Evolutionary conservation across 139 green algal genomes (phyloP), one percentile per base, ranked within the genome.

Genomic region (Picocystis salinarum): DNA sequence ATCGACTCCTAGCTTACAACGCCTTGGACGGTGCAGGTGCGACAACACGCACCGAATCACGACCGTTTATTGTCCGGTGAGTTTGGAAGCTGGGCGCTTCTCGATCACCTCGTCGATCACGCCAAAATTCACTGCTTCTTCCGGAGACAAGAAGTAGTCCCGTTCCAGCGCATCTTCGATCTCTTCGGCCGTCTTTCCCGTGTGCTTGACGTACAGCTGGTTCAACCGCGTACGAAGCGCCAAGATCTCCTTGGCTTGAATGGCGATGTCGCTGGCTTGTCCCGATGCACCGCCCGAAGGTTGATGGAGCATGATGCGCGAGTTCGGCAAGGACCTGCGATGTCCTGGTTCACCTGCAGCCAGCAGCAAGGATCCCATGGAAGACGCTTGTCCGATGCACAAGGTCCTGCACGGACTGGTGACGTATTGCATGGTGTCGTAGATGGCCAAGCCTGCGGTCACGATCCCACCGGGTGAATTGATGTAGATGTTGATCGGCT

Each of bases 401-500:
- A 95, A 52, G 0, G 86, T 96, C 53, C 52, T 67, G 44, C 95
- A 74, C 22, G 84, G 82, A 51, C 69, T 82, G 10, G 58, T 51
- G 28, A 96, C 75, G 59, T 96, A 96, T 67, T 91, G 81, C 86
- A 96, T 97, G 1, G 86, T 94, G 66, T 97, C 87, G 39, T 97
- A 97, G 6, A 97, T 92, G 4, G 87, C 87, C 24, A 97, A 63
- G 1, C 85, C 80, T 2, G 82, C 63, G 5, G 82, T 95, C 18
- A 96, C 86, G 3, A 82, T 56, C 6, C 85, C 85, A 0, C 85
- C 85, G 0, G 75, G 79, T 1, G 67, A 85, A 58, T 96, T 96
- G 49, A 96, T 94, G 70, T 96, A 96, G 76, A 96, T 81, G 24
- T 69, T 67, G 25, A 95, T 76, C 46, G 67, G 74, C 51, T 91